Percentiles rank a stretch among this genome's conserved stretches.
phyloP scores from a whole-genome alignment of 2,329 filamentous ascomycete species.

The Cladosporium sp. region DNA sequence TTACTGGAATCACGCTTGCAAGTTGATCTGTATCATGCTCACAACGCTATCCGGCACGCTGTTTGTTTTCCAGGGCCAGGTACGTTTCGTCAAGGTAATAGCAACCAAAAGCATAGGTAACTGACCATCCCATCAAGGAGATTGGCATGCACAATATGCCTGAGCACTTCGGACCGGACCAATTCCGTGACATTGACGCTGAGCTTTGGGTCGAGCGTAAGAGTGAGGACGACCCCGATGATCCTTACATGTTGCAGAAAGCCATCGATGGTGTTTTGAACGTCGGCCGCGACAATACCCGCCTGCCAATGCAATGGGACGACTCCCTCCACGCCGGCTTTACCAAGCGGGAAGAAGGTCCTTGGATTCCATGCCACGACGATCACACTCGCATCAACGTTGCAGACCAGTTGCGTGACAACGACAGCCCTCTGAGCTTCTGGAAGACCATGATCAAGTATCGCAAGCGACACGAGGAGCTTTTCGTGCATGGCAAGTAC shows the following conservation, averaged over 20 bases:
- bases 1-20: constrained; percentile 55
- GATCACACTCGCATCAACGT: constrained; percentile 65
- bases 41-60: constrained; percentile 64
- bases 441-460: constrained; percentile 58
- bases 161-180: constrained; percentile 51
- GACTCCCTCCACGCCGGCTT: constrained; percentile 63
- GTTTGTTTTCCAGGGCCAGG: constrained; percentile 69
- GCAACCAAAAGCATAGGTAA: background rate
- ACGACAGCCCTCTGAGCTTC: constrained; percentile 60
- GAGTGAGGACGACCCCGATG: constrained; percentile 61
- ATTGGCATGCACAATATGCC: constrained; percentile 68
- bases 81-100: background rate
- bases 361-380: constrained; percentile 73
- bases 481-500: constrained; percentile 70
- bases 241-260: constrained; percentile 35
- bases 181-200: constrained; percentile 21
- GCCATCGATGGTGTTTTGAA: constrained; percentile 55
- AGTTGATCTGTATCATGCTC: constrained; percentile 62
- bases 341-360: constrained; percentile 52
- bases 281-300: constrained; percentile 68
- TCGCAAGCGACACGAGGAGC: constrained; percentile 62
- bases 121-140: constrained; percentile 42
- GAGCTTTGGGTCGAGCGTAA: constrained; percentile 55
- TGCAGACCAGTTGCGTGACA: constrained; percentile 52
- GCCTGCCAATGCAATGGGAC: constrained; percentile 74